These are phyloP conservation scores for Globisporangium echinulatum DNA, from an alignment of 352 stramenopile genomes.

Conservation along the genomic window DNA sequence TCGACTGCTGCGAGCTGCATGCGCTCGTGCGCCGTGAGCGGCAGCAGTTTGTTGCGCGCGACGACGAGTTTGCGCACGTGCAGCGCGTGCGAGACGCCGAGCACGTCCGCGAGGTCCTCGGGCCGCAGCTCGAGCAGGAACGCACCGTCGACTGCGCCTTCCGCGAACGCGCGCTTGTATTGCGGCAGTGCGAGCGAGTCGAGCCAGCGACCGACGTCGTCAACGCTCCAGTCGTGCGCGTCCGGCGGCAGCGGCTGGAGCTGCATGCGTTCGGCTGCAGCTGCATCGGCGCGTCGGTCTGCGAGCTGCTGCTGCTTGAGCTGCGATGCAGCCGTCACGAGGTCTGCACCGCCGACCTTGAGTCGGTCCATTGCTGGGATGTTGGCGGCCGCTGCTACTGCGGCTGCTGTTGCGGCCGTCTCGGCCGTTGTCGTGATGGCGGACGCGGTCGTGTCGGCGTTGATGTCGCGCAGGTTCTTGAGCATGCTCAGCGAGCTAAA, in stretches of 20 bases:
- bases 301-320: slow-evolving; percentile 75
- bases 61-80: slow-evolving; percentile 89
- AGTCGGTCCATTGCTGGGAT: slow-evolving; percentile 75
- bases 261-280: slow-evolving; percentile 39
- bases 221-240: slow-evolving; percentile 79
- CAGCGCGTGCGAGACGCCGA: slow-evolving; percentile 88
- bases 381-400: slow-evolving; percentile 81
- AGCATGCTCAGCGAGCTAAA: slow-evolving; percentile 95
- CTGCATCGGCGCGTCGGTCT: slow-evolving; percentile 45
- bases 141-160: slow-evolving; percentile 88
- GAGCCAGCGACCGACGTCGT: slow-evolving; percentile 90
- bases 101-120: slow-evolving; percentile 88
- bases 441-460: slow-evolving; percentile 86
- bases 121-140: slow-evolving; percentile 89
- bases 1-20: slow-evolving; percentile 58
- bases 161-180: slow-evolving; percentile 88
- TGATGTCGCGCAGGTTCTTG: slow-evolving; percentile 91
- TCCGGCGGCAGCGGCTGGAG: slow-evolving; percentile 68
- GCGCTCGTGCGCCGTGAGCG: slow-evolving; percentile 70
- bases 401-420: slow-evolving; percentile 80
- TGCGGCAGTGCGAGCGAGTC: slow-evolving; percentile 86
- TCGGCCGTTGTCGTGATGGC: slow-evolving; percentile 86
- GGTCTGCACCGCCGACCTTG: slow-evolving; percentile 52
- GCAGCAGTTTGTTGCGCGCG: slow-evolving; percentile 82
- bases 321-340: slow-evolving; percentile 53